These are phyloP conservation scores for Nakaseomyces nivariensis DNA, from an alignment of 1,139 yeast genomes.

Conservation along the genomic window DNA sequence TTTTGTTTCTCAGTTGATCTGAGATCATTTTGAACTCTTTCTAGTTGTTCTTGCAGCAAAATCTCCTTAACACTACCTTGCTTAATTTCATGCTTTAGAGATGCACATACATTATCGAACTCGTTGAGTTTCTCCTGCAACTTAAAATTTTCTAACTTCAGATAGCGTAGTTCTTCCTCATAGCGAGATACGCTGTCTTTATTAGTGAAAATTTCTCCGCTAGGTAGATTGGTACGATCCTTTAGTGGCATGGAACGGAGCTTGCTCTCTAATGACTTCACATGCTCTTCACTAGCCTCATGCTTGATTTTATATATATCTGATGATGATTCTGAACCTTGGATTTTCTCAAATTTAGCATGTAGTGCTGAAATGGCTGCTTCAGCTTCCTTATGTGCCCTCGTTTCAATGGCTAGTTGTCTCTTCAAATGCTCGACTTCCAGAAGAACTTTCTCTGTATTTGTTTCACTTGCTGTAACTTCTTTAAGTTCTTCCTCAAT, in stretches of 20 bases:
- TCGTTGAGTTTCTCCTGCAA: slow-evolving; percentile 34
- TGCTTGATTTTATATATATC: slow-evolving; percentile 30
- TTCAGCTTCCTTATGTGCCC: slow-evolving; percentile 29
- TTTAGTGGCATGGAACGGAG: slow-evolving; percentile 28
- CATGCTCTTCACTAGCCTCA: slow-evolving; percentile 37
- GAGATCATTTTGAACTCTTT: slow-evolving; percentile 22
- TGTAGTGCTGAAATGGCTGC: slow-evolving; percentile 24
- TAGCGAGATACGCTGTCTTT: slow-evolving; percentile 36
- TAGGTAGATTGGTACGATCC: slow-evolving; percentile 22
- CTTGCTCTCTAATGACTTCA: slow-evolving; percentile 37
- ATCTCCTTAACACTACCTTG: slow-evolving; percentile 21
- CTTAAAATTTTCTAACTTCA: slow-evolving; percentile 34
- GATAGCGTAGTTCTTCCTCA: slow-evolving; percentile 31
- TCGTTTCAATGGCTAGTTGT: slow-evolving; percentile 30
- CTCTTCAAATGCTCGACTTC: slow-evolving; percentile 34
- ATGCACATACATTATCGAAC: slow-evolving; percentile 17
- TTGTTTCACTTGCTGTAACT: slow-evolving; percentile 21
- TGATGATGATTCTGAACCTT: slow-evolving; percentile 18
- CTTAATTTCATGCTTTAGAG: slow-evolving; percentile 16
- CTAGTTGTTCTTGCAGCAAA: slow-evolving; percentile 24
- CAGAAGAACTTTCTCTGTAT: slow-evolving; percentile 28
- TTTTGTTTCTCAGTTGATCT: slow-evolving; percentile 25
- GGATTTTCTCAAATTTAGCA: slow-evolving; percentile 25
- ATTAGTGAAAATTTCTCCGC: slow-evolving; percentile 23
- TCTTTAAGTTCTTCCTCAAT: slow-evolving; percentile 21